phyloP scores from a whole-genome alignment of 768 basidiomycete species.

The Termitomyces sp. region DNA sequence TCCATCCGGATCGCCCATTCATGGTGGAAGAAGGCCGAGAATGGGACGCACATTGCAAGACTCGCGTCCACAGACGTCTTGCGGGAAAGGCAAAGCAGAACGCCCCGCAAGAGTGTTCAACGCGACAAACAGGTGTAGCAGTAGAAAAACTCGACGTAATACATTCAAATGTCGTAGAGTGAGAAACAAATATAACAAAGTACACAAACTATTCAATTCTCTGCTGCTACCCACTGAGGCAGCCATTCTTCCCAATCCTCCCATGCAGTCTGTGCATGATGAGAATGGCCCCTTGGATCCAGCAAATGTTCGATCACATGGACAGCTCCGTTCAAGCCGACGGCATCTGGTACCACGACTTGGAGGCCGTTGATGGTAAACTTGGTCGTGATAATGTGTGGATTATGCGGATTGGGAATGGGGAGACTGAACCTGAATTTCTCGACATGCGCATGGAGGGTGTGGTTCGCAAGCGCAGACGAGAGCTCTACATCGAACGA shows the following conservation, averaged over 20 bases:
- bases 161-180: neutral
- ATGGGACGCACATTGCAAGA: slow-evolving; percentile 55
- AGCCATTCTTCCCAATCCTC: slow-evolving; percentile 49
- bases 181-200: neutral
- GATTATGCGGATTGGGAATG: slow-evolving; percentile 28
- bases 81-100: slow-evolving; percentile 20
- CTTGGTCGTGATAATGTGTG: slow-evolving; percentile 26
- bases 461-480: slow-evolving; percentile 37
- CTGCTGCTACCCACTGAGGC: slow-evolving; percentile 35
- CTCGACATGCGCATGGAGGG: slow-evolving; percentile 39
- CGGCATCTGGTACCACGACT: slow-evolving; percentile 39
- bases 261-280: slow-evolving; percentile 15
- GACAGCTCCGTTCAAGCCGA: slow-evolving; percentile 51
- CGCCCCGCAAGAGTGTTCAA: neutral
- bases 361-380: slow-evolving; percentile 33
- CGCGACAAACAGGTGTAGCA: neutral
- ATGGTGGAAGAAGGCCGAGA: slow-evolving; percentile 51
- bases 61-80: slow-evolving; percentile 49
- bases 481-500: slow-evolving; percentile 30
- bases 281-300: slow-evolving; percentile 30
- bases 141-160: neutral
- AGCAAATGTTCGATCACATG: slow-evolving; percentile 41
- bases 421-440: slow-evolving; percentile 38
- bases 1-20: slow-evolving; percentile 51
- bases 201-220: slow-evolving; percentile 13